These are phyloP conservation scores for Kitagawia praeruptora DNA, from an alignment of 129 eudicot species.

Conservation along the genomic window DNA sequence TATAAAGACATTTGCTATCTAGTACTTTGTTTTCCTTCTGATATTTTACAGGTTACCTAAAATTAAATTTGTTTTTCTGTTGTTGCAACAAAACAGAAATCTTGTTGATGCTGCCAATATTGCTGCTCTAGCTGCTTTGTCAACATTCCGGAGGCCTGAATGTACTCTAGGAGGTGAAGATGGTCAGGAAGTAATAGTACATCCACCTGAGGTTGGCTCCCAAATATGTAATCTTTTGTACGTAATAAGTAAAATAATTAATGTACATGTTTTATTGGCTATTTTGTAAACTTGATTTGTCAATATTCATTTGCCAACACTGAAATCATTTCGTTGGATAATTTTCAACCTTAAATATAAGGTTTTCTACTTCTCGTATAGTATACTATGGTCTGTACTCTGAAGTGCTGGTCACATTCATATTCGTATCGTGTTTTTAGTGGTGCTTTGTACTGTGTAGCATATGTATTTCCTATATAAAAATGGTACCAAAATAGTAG, in stretches of 20 bases:
- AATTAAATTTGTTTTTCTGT: background rate
- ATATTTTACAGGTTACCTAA: background rate
- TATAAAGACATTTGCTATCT: background rate
- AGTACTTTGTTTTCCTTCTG: background rate
- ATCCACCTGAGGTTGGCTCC: slow-evolving; percentile 69
- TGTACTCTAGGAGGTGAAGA: slow-evolving; percentile 89
- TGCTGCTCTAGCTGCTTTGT: slow-evolving; percentile 90
- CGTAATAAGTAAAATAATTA: background rate
- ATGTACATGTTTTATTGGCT: background rate
- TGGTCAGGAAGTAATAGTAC: slow-evolving; percentile 83
- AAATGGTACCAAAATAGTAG: background rate
- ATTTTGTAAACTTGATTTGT: background rate
- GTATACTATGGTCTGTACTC: background rate
- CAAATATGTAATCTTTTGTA: background rate
- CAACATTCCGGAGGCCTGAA: slow-evolving; percentile 84
- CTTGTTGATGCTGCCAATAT: slow-evolving; percentile 98
- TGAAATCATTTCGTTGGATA: background rate
- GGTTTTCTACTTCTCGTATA: background rate
- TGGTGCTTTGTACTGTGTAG: background rate
- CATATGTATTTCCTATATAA: background rate
- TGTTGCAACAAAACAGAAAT: slow-evolving; percentile 37
- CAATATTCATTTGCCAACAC: background rate
- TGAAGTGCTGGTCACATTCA: background rate
- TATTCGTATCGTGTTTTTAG: too few relatives aligned
- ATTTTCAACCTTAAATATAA: background rate